phyloP scores from a whole-genome alignment of 768 basidiomycete genomes.

The Russula foetens region DNA sequence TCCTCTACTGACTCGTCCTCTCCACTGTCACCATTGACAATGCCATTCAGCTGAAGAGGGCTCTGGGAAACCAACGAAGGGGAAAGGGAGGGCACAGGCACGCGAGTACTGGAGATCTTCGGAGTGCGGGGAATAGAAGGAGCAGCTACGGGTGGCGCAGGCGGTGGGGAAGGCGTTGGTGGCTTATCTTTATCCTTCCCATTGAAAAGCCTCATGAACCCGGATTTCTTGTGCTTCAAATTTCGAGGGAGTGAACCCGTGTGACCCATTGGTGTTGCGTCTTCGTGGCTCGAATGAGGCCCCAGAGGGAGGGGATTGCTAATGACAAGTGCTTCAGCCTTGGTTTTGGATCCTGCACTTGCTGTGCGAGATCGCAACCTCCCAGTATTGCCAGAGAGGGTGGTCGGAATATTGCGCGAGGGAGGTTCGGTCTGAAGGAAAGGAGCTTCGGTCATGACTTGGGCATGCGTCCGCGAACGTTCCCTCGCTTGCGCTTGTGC shows the following conservation, averaged over 20 bases:
- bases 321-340: conserved; percentile 15
- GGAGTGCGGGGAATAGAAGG: conserved; percentile 15
- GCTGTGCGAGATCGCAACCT: conserved; percentile 49
- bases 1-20: not conserved
- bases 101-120: conserved; percentile 21
- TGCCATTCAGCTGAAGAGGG: conserved; percentile 5
- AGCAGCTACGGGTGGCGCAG: conserved; percentile 30
- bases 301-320: conserved; percentile 17
- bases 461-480: conserved; percentile 47
- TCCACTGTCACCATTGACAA: not conserved
- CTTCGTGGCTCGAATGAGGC: not conserved
- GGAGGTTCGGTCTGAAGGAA: conserved; percentile 29
- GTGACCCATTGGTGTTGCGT: not conserved
- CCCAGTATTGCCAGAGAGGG: conserved; percentile 17
- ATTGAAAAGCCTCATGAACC: conserved; percentile 72
- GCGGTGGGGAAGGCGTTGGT: conserved; percentile 50
- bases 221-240: conserved; percentile 74
- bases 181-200: conserved; percentile 38
- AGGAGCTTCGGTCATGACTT: conserved; percentile 25
- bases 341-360: conserved; percentile 47
- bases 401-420: conserved; percentile 17
- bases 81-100: conserved; percentile 17
- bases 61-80: conserved; percentile 12
- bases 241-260: conserved; percentile 31
- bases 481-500: conserved; percentile 55